Conservation (phyloP, 163 green algal genomes). For the Coccomyxa subellipsoidea region DNA sequence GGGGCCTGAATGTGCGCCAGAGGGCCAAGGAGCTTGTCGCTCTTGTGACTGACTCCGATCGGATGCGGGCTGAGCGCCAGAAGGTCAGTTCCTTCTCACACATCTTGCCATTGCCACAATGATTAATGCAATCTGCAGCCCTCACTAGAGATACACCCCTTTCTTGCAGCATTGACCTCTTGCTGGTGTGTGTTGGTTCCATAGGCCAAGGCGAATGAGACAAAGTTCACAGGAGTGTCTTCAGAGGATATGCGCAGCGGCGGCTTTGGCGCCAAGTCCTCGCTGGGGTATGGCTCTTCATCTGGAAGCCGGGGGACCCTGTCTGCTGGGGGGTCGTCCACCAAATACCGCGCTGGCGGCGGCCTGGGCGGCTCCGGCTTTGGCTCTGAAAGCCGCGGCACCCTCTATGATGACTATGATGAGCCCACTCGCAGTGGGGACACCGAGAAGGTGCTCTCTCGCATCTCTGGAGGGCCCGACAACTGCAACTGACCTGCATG, state of each 20-base stretch:
- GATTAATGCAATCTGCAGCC: too few relatives aligned
- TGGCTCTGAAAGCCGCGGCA: background rate
- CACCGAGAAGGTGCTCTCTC: background rate
- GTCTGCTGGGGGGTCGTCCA: background rate
- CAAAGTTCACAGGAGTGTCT: slow-evolving; percentile 79
- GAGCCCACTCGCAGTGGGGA: background rate
- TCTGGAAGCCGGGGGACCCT: background rate
- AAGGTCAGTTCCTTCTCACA: slow-evolving; percentile 51
- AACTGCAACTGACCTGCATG: too few relatives aligned
- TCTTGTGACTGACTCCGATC: slow-evolving; percentile 62
- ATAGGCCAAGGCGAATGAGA: slow-evolving; percentile 57
- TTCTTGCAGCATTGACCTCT: too few relatives aligned
- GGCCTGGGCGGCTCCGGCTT: slow-evolving; percentile 13
- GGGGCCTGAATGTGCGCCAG: slow-evolving; percentile 88
- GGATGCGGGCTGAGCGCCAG: slow-evolving; percentile 64
- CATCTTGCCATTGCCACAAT: too few relatives aligned
- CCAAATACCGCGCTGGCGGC: background rate
- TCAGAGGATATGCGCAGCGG: slow-evolving; percentile 48
- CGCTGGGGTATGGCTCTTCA: slow-evolving; percentile 19
- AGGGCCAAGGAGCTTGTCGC: slow-evolving; percentile 70
- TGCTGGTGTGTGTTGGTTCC: too few relatives aligned
- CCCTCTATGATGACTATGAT: slow-evolving; percentile 1
- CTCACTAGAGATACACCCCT: too few relatives aligned
- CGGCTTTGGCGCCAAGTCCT: slow-evolving; percentile 22
- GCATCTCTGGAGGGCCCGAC: too few relatives aligned